phyloP scores from a whole-genome alignment of 2,329 filamentous ascomycete genomes.

The Arthrobotrys entomopaga region DNA sequence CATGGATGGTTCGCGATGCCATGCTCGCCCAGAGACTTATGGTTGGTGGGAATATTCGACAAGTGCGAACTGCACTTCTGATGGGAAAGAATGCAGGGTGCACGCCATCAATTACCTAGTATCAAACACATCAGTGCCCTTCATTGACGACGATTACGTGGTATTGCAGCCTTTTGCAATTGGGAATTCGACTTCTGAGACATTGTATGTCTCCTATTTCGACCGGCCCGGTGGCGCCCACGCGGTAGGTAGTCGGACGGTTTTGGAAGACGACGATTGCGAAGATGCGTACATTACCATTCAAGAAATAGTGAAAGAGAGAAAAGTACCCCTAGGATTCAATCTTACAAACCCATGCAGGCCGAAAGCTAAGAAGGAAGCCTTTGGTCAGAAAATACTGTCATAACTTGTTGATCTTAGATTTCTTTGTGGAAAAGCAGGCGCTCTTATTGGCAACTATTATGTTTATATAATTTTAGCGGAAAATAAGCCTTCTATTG shows the following conservation, averaged over 20 bases:
- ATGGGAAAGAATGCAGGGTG: constrained; percentile 28
- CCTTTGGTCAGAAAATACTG: constrained; percentile 7
- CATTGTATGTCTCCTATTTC: constrained; percentile 33
- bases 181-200: constrained; percentile 18
- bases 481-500: too few relatives aligned
- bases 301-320: constrained; percentile 16
- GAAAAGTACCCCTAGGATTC: constrained; percentile 15
- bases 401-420: not conserved
- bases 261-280: constrained; percentile 17
- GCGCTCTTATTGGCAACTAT: too few relatives aligned
- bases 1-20: constrained; percentile 19
- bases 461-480: too few relatives aligned
- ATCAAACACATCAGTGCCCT: constrained; percentile 4
- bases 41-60: constrained; percentile 39
- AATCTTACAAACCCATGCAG: constrained; percentile 23
- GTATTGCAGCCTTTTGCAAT: constrained; percentile 34
- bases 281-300: constrained; percentile 16
- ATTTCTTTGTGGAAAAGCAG: too few relatives aligned
- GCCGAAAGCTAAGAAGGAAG: not conserved
- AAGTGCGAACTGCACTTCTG: constrained; percentile 19
- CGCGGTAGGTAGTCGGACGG: constrained; percentile 26
- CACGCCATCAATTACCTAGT: constrained; percentile 21
- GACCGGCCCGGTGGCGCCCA: constrained; percentile 30
- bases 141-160: constrained; percentile 35
- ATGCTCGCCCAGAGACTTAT: constrained; percentile 19